A percentile compares a stretch with the other conserved stretches of the same genome.
phyloP scores from a whole-genome alignment of 176 grass and related monocot species.

The Cenchrus fungigraminus region DNA sequence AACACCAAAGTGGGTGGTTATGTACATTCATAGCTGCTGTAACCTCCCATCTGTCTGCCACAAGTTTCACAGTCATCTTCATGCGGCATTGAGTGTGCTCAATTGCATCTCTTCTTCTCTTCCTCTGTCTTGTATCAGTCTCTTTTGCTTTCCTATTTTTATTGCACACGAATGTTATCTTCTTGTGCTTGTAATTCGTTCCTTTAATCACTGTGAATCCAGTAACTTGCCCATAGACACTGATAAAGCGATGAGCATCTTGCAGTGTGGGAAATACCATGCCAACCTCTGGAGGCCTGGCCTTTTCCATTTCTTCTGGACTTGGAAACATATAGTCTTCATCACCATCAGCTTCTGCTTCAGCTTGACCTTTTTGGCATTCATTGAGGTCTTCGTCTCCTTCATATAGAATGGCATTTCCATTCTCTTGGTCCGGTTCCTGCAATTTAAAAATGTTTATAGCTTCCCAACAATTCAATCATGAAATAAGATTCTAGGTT shows the following conservation, averaged over 20 bases:
- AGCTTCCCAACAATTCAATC: not conserved
- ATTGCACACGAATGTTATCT: constrained; percentile 28
- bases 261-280: constrained; percentile 23
- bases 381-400: constrained; percentile 13
- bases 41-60: constrained; percentile 12
- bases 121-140: not conserved
- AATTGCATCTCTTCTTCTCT: not conserved
- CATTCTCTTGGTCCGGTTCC: not conserved
- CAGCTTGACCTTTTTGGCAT: constrained; percentile 2
- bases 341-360: constrained; percentile 24
- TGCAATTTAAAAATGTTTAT: constrained; percentile 28
- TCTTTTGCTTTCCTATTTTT: constrained; percentile 9
- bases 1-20: constrained; percentile 15
- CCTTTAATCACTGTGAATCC: constrained; percentile 23
- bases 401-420: not conserved
- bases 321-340: constrained; percentile 31
- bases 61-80: constrained; percentile 17
- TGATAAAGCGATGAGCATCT: constrained; percentile 15
- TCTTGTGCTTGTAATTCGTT: constrained; percentile 30
- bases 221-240: constrained; percentile 10
- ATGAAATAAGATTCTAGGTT: not conserved
- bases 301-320: constrained; percentile 26
- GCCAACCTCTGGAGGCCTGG: constrained; percentile 24
- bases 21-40: not conserved
- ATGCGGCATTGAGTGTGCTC: not conserved